phyloP scores from a whole-genome alignment of 2,329 filamentous ascomycete species.

The Calonectria hawksworthii region DNA sequence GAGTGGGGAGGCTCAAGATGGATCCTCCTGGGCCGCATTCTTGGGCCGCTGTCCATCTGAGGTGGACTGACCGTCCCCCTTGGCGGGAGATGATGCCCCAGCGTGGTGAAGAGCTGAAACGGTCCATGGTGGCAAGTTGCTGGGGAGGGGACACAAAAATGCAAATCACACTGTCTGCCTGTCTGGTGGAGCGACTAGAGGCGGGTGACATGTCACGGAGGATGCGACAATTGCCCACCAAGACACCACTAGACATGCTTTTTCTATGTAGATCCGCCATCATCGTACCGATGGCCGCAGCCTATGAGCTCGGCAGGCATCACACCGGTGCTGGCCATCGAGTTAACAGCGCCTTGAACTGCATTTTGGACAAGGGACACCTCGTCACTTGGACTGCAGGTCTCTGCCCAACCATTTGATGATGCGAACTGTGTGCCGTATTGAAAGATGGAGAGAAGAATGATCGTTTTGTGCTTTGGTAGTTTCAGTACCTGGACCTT shows the following conservation, averaged over 20 bases:
- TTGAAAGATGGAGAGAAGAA: not conserved
- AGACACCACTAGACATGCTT: constrained; percentile 1
- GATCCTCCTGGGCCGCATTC: constrained; percentile 6
- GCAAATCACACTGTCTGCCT: not conserved
- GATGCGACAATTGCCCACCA: not conserved
- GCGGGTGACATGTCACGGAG: constrained; percentile 1
- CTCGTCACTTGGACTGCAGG: not conserved
- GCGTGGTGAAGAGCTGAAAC: not conserved
- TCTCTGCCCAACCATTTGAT: not conserved
- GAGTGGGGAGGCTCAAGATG: constrained; percentile 1
- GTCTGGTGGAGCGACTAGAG: not conserved
- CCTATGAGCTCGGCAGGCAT: not conserved
- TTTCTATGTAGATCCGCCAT: not conserved
- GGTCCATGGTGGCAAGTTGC: not conserved
- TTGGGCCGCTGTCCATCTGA: constrained; percentile 7
- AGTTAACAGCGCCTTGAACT: not conserved
- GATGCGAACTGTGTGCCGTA: not conserved
- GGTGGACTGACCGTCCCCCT: not conserved
- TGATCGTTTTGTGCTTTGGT: not conserved
- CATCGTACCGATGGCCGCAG: not conserved
- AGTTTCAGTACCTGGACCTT: not conserved
- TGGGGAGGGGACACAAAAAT: not conserved
- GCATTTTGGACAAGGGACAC: not conserved
- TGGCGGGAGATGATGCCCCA: not conserved
- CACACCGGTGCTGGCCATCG: not conserved